phyloP scores from a whole-genome alignment of 148 eudicot species.

The Amaranthus hypochondriacus region DNA sequence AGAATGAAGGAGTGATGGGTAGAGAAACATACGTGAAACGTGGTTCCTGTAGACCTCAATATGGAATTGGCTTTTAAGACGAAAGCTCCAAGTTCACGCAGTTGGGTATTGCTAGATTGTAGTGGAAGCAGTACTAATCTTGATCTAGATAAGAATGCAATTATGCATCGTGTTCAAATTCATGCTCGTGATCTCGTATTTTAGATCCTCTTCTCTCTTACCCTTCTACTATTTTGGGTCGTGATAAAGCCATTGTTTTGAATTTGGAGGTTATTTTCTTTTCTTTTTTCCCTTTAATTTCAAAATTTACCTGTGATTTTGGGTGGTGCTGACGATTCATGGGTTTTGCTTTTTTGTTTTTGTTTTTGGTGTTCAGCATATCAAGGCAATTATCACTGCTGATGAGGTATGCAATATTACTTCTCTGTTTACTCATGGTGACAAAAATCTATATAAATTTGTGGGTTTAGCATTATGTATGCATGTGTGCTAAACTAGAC shows the following conservation, averaged over 20 bases:
- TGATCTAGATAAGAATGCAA: constrained; percentile 72
- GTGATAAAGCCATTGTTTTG: constrained; percentile 76
- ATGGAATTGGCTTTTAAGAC: constrained; percentile 25
- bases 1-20: constrained; percentile 22
- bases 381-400: constrained; percentile 79
- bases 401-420: constrained; percentile 47
- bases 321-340: neutral
- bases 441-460: no score
- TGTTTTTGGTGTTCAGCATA: constrained; percentile 48
- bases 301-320: neutral
- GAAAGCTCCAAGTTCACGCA: constrained; percentile 33
- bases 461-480: no score
- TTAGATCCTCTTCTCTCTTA: constrained; percentile 75
- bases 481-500: no score
- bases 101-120: constrained; percentile 53
- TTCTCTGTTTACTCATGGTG: no score
- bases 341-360: neutral
- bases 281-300: neutral
- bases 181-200: constrained; percentile 87
- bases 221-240: constrained; percentile 79
- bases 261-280: constrained; percentile 55
- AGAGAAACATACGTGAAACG: constrained; percentile 32
- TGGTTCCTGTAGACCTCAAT: constrained; percentile 35
- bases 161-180: constrained; percentile 79
- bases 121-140: constrained; percentile 39